Conservation (phyloP, 306 rosid genomes). For the Malus sieversii region DNA sequence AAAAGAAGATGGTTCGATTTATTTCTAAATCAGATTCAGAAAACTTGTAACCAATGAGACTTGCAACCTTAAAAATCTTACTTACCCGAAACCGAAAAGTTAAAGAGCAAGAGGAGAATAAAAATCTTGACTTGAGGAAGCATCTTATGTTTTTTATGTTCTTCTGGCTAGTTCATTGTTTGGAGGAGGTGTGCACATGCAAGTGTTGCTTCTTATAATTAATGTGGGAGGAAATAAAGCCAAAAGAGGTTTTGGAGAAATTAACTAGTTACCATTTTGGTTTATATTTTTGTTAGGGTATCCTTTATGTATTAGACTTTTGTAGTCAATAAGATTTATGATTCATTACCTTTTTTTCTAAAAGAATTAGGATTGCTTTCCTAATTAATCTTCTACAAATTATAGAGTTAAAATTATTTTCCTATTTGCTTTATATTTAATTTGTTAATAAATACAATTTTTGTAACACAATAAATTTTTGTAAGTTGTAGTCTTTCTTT, state of each 20-base stretch:
- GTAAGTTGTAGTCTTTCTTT: too few relatives aligned
- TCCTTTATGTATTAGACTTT: too few relatives aligned
- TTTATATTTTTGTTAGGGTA: too few relatives aligned
- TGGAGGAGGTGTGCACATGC: slow-evolving; percentile 4
- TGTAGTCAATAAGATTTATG: too few relatives aligned
- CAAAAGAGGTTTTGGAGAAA: slow-evolving; percentile 9
- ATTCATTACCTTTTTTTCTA: too few relatives aligned
- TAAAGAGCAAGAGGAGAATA: slow-evolving; percentile 17
- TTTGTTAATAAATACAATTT: too few relatives aligned
- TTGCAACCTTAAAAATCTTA: background rate
- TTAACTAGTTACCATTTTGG: too few relatives aligned
- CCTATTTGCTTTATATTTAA: too few relatives aligned
- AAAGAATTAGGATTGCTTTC: too few relatives aligned
- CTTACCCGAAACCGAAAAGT: slow-evolving; percentile 11
- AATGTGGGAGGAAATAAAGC: slow-evolving; percentile 28
- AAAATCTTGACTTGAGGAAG: slow-evolving; percentile 27
- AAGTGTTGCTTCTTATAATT: slow-evolving; percentile 10
- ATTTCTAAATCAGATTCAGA: background rate
- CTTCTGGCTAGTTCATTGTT: background rate
- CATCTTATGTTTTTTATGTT: slow-evolving; percentile 8
- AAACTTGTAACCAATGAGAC: background rate
- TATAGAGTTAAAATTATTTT: too few relatives aligned
- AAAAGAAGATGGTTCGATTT: background rate
- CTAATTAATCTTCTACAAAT: too few relatives aligned
- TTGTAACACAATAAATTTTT: too few relatives aligned